Evolutionary conservation across 2,329 filamentous ascomycete genomes (phyloP), one percentile per base, ranked within the genome.

Genomic region (Cryphonectria nitschkei): DNA sequence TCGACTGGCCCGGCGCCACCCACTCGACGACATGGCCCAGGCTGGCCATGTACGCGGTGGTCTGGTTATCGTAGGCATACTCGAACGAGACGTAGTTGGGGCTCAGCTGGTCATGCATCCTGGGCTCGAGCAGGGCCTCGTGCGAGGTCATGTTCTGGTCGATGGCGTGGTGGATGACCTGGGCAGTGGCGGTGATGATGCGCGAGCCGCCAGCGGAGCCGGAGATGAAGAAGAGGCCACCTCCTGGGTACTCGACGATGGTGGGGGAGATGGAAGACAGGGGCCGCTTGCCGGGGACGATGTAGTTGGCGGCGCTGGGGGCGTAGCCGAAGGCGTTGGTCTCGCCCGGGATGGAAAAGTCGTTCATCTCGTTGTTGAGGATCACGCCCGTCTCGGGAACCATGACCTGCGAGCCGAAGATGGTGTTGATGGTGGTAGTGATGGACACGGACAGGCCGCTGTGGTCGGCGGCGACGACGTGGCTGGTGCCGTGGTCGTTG

Each of bases 361-460:
- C 93, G 82, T 88, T 85, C 83, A 86, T 86, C 75, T 88, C 84
- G 72, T 87, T 81, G 76, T 88, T 89, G 81, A 95, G 90, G 67
- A 95, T 91, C 60, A 96, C 84, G 2, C 93, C 93, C 0, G 93
- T 96, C 77, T 96, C 93, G 0, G 93, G 93, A 0, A 96, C 88
- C 75, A 96, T 88, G 61, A 97, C 76, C 3, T 87, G 86, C 11
- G 89, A 93, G 14, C 94, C 94, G 75, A 97, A 97, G 1, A 93
- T 83, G 9, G 94, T 83, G 78, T 97, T 97, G 72, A 97, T 83
- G 0, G 94, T 97, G 0, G 93, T 94, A 0, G 94, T 97, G 2
- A 94, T 83, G 0, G 92, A 92, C 65, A 97, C 86, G 11, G 92
- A 87, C 74, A 97, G 80, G 0, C 94, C 94, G 1, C 85, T 87